Evolutionary conservation across 192 early-diverging fungal genomes (phyloP).

Genomic region (Pilobolus umbonatus): DNA sequence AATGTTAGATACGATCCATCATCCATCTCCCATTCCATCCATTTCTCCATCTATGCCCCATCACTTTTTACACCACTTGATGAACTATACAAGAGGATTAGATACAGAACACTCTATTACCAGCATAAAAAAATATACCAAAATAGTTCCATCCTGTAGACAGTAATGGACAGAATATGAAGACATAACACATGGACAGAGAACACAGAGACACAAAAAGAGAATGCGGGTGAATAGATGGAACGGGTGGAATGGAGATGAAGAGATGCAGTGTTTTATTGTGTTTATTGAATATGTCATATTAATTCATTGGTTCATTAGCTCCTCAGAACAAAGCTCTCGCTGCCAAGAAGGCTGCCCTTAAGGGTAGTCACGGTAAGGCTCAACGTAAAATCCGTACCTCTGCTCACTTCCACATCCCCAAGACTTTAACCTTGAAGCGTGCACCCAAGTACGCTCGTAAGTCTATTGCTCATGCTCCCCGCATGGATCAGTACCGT

Average conservation of each 20-base stretch:
- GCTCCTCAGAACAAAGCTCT: slow-evolving; percentile 66
- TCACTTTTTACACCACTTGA: neutral
- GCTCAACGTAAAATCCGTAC: slow-evolving; percentile 85
- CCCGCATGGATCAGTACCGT: slow-evolving; percentile 86
- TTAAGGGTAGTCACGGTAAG: slow-evolving; percentile 88
- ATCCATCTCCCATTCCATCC: neutral
- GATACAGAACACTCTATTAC: no score
- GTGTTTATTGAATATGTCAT: neutral
- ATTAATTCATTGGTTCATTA: neutral
- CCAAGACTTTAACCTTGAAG: slow-evolving; percentile 89
- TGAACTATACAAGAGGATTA: no score
- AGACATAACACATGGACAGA: no score
- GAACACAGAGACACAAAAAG: no score
- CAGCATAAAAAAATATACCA: no score
- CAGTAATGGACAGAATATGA: no score
- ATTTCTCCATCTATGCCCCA: neutral
- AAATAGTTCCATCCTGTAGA: no score
- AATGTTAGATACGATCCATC: no score
- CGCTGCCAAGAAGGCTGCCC: slow-evolving; percentile 94
- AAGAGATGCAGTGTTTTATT: neutral
- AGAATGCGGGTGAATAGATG: neutral
- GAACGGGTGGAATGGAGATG: neutral
- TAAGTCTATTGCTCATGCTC: slow-evolving; percentile 75
- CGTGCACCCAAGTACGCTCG: slow-evolving; percentile 92
- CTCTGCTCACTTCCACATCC: slow-evolving; percentile 88